phyloP scores from a whole-genome alignment of 2,329 filamentous ascomycete genomes.

The Nemania sp. region DNA sequence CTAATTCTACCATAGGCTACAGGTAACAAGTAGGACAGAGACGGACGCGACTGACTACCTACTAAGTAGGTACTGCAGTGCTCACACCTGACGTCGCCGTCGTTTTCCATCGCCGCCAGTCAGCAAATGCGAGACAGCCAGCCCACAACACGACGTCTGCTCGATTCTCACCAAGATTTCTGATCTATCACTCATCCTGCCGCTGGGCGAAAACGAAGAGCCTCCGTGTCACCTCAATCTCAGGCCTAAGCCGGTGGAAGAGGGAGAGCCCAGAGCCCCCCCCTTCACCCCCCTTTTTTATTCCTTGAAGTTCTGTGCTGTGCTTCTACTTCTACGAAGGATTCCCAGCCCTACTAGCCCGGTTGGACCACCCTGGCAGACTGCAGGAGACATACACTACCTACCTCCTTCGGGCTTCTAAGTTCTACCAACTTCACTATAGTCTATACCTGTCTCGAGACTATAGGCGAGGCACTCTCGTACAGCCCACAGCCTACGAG shows the following conservation, averaged over 20 bases:
- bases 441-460: too few relatives aligned
- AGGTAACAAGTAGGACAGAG: too few relatives aligned
- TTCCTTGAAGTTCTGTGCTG: not conserved
- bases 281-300: too few relatives aligned
- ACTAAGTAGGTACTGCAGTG: not conserved
- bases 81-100: too few relatives aligned
- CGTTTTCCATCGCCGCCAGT: conserved; percentile 7
- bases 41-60: not conserved
- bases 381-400: too few relatives aligned
- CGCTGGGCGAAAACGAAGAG: conserved; percentile 33
- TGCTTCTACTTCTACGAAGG: conserved; percentile 11
- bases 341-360: conserved; percentile 25
- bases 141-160: conserved; percentile 26
- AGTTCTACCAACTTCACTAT: too few relatives aligned
- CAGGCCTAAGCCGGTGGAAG: not conserved
- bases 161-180: conserved; percentile 19
- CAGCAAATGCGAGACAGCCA: conserved; percentile 10
- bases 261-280: conserved; percentile 1
- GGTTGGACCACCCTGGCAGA: conserved; percentile 7
- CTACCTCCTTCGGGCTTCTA: not conserved
- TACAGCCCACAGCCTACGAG: too few relatives aligned
- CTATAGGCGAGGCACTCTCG: too few relatives aligned
- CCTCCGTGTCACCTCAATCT: conserved; percentile 37
- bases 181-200: conserved; percentile 12
- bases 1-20: too few relatives aligned